Evolutionary conservation across 1,139 yeast species (phyloP), one percentile per base, ranked within the genome.

Genomic region (Hemisphaericaspora xylanilytica): DNA sequence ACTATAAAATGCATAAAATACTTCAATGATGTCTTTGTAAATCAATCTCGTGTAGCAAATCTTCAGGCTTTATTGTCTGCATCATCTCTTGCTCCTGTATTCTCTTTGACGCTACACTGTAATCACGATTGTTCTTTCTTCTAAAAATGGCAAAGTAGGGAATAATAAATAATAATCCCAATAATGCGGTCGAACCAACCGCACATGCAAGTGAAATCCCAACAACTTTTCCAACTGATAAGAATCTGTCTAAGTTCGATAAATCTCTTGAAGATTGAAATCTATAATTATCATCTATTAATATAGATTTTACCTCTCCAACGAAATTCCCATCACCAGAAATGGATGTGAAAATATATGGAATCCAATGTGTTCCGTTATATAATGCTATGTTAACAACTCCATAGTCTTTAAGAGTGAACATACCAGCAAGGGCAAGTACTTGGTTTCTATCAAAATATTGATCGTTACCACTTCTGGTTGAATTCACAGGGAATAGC

Each of bases 171-270:
- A 80, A 57, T 20, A 79, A 64, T 20, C 92, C 85, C 38, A 90
- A 59, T 1, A 86, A 56, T 9, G 82, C 67, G 34, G 90, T 78
- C 2, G 96, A 79, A 1, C 92, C 96, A 30, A 92, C 60, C 0
- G 97, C 90, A 54, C 92, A 76, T 0, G 97, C 97, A 41, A 89
- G 73, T 0, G 96, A 84, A 28, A 92, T 80, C 24, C 96, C 83
- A 6, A 89, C 95, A 14, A 90, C 89, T 56, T 81, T 87, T 1
- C 97, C 97, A 21, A 48, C 52, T 3, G 73, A 66, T 45, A 70
- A 50, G 3, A 50, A 43, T 15, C 51, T 54, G 10, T 50, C 44
- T 17, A 41, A 45, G 12, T 41, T 46, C 33, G 45, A 49, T 22
- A 70, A 47, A 45, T 66, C 74, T 32, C 60, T 56, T 3, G 72